Percentiles rank a stretch among this genome's conserved stretches.
Conservation (phyloP, 306 rosid genomes). For the Amphicarpaea edgeworthii region DNA sequence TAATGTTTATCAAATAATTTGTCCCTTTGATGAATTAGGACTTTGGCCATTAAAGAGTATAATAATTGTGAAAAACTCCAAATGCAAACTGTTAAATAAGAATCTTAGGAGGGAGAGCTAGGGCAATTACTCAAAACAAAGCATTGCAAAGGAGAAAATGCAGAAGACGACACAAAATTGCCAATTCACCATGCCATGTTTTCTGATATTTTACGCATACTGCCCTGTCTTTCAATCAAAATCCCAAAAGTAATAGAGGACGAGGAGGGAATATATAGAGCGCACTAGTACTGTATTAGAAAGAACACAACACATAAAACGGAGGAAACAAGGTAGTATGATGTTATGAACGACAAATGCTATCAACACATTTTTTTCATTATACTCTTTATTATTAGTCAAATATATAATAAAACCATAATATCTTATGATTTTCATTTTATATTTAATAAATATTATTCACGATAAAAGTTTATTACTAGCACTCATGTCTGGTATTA, state of each 20-base stretch:
- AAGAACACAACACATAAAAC: not conserved
- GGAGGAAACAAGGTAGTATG: not conserved
- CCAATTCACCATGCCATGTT: constrained; percentile 5
- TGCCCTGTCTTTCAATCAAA: constrained; percentile 33
- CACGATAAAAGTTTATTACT: too few species aligned
- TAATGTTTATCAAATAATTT: not conserved
- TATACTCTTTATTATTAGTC: not conserved
- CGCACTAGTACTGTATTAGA: not conserved
- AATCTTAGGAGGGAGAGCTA: constrained; percentile 6
- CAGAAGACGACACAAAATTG: not conserved
- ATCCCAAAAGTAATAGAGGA: constrained; percentile 9
- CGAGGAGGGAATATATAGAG: not conserved
- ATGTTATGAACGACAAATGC: too few species aligned
- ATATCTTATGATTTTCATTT: not conserved
- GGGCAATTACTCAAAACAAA: not conserved
- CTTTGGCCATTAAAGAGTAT: not conserved
- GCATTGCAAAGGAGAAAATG: not conserved
- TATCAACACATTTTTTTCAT: too few species aligned
- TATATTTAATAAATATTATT: too few species aligned
- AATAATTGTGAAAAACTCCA: constrained; percentile 1
- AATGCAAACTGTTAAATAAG: constrained; percentile 20
- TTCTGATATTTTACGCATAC: constrained; percentile 4
- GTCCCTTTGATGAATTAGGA: not conserved
- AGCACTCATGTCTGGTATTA: too few species aligned
- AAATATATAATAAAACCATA: not conserved